Conservation (phyloP, 495 filamentous ascomycete genomes). For the Friedmanniomyces endolithicus region DNA sequence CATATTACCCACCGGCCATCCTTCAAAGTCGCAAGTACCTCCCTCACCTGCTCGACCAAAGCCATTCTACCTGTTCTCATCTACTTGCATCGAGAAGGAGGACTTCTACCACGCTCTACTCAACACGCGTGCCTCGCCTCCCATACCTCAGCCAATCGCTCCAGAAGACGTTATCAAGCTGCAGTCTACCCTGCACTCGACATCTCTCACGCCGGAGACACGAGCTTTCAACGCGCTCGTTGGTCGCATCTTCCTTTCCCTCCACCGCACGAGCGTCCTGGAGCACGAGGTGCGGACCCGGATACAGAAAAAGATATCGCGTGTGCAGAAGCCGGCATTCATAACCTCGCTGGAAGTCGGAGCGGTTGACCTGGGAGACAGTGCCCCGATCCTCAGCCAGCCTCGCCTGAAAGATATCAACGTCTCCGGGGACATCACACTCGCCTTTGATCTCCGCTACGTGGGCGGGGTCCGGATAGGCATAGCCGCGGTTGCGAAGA, state of each 20-base stretch:
- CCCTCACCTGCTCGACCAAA: conserved; percentile 27
- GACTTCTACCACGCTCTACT: conserved; percentile 94
- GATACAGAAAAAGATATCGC: conserved; percentile 90
- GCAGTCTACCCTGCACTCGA: conserved; percentile 75
- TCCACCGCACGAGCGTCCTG: conserved; percentile 73
- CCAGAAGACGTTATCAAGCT: conserved; percentile 72
- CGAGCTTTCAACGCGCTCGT: conserved; percentile 89
- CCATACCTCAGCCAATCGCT: conserved; percentile 66
- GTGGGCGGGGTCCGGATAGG: conserved; percentile 79
- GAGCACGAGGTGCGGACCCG: conserved; percentile 69
- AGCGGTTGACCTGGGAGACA: conserved; percentile 73
- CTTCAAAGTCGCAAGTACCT: not conserved
- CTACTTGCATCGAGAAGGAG: conserved; percentile 89
- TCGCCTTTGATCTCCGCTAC: conserved; percentile 79
- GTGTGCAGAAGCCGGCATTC: conserved; percentile 84
- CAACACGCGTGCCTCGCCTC: conserved; percentile 60
- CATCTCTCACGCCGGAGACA: conserved; percentile 74
- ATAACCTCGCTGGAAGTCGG: conserved; percentile 68
- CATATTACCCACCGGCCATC: conserved; percentile 35
- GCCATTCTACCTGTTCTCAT: conserved; percentile 87
- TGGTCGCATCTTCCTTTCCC: conserved; percentile 70
- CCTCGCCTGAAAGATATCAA: conserved; percentile 80
- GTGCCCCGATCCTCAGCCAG: conserved; percentile 80
- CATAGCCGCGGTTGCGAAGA: conserved; percentile 76
- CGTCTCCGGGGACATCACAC: conserved; percentile 74